These are phyloP conservation scores for Naganishia antarctica DNA, from an alignment of 768 basidiomycete species.

Conservation along the genomic window DNA sequence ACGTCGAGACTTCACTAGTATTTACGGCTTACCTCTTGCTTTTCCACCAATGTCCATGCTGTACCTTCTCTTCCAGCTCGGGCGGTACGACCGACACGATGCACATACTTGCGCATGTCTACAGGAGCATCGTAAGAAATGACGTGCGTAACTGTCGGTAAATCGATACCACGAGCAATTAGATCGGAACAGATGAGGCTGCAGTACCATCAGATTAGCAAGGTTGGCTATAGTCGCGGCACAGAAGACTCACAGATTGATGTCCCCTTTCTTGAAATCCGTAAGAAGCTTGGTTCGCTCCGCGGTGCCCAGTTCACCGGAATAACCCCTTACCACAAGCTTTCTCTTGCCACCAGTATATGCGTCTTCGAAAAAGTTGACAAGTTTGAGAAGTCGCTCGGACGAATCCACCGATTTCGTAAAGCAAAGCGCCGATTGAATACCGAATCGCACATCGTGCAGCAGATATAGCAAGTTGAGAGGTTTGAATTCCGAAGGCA, in stretches of 20 bases:
- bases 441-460: slow-evolving; percentile 53
- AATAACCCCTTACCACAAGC: slow-evolving; percentile 65
- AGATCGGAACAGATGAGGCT: slow-evolving; percentile 96
- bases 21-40: slow-evolving; percentile 56
- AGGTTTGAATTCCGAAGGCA: slow-evolving; percentile 74
- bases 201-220: neutral
- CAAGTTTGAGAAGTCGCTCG: slow-evolving; percentile 68
- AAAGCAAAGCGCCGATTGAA: slow-evolving; percentile 78
- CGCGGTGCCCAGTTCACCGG: slow-evolving; percentile 68
- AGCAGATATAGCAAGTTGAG: slow-evolving; percentile 83
- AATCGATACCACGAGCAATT: slow-evolving; percentile 91
- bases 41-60: slow-evolving; percentile 93
- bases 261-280: slow-evolving; percentile 71
- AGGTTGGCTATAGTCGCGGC: neutral
- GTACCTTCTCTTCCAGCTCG: slow-evolving; percentile 81
- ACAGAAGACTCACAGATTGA: slow-evolving; percentile 65
- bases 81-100: slow-evolving; percentile 92
- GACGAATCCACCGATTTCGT: slow-evolving; percentile 96
- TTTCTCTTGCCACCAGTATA: slow-evolving; percentile 34
- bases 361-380: slow-evolving; percentile 71
- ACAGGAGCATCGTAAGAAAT: slow-evolving; percentile 92
- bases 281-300: slow-evolving; percentile 75
- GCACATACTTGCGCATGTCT: slow-evolving; percentile 98
- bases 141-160: slow-evolving; percentile 84
- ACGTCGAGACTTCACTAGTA: slow-evolving; percentile 6